Conservation (phyloP, 148 eudicot genomes). For the Agrostemma githago region DNA sequence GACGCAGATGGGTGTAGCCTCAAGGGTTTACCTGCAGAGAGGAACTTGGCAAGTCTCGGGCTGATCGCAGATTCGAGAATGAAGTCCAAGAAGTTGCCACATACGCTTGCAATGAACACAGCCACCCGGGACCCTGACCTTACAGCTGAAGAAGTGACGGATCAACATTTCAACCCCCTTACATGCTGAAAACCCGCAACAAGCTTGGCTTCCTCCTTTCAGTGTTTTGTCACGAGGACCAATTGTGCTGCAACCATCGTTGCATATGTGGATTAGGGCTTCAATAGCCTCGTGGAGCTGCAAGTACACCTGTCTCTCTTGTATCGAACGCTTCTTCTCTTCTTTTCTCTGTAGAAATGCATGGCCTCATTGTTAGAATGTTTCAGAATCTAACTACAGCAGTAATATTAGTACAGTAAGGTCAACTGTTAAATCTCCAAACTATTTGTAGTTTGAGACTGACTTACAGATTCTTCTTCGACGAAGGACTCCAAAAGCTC, state of each 20-base stretch:
- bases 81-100: conserved; percentile 88
- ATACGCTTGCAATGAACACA: conserved; percentile 75
- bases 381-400: neutral
- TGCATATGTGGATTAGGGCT: conserved; percentile 75
- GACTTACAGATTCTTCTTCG: conserved; percentile 73
- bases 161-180: conserved; percentile 65
- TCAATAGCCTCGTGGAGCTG: conserved; percentile 71
- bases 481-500: conserved; percentile 74
- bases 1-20: too few relatives aligned
- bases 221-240: conserved; percentile 71
- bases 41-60: conserved; percentile 78
- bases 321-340: conserved; percentile 49
- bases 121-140: conserved; percentile 67
- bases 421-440: too few relatives aligned
- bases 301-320: conserved; percentile 60
- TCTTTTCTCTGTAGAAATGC: conserved; percentile 47
- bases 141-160: conserved; percentile 66
- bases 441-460: neutral
- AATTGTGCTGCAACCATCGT: conserved; percentile 72
- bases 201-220: conserved; percentile 46
- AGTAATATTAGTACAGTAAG: too few relatives aligned
- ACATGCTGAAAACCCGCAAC: conserved; percentile 59
- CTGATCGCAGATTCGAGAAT: conserved; percentile 63
- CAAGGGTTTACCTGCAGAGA: conserved; percentile 59
- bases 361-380: neutral